Percentiles rank a stretch among this genome's conserved stretches.
Evolutionary conservation across 169 alveolate species (phyloP).

Genomic region (Babesia caballi): DNA sequence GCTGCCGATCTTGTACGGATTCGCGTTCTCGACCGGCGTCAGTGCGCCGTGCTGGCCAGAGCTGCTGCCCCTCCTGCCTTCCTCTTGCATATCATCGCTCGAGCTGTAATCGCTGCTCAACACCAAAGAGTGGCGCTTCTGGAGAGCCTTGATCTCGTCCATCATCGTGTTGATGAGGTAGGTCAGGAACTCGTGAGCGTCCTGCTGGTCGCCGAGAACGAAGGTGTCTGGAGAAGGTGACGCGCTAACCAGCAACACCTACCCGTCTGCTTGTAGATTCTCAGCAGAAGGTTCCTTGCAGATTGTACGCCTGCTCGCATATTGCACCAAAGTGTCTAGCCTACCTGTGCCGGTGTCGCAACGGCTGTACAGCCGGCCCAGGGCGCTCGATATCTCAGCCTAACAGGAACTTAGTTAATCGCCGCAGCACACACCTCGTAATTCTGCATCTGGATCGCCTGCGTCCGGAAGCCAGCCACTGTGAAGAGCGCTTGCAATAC

Average conservation of each 20-base stretch:
- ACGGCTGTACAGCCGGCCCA: slow-evolving; percentile 43
- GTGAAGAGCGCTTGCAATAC: slow-evolving; percentile 54
- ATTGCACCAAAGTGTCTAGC: background rate
- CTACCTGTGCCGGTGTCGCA: slow-evolving; percentile 34
- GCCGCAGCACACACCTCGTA: slow-evolving; percentile 6
- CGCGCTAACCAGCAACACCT: background rate
- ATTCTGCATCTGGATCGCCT: slow-evolving; percentile 12
- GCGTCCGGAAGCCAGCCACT: slow-evolving; percentile 9
- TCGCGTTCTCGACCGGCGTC: too few species aligned
- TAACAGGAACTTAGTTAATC: background rate
- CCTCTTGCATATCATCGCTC: too few species aligned
- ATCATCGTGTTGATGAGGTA: slow-evolving; percentile 42
- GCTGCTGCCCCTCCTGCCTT: background rate
- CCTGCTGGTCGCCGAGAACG: slow-evolving; percentile 59
- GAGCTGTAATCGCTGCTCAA: too few species aligned
- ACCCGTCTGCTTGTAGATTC: slow-evolving; percentile 40
- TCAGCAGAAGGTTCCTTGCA: slow-evolving; percentile 33
- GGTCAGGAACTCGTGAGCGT: slow-evolving; percentile 61
- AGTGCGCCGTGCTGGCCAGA: background rate
- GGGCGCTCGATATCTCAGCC: slow-evolving; percentile 37
- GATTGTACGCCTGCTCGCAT: slow-evolving; percentile 40
- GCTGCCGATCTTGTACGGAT: background rate
- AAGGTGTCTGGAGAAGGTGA: slow-evolving; percentile 10
- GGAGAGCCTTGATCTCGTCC: slow-evolving; percentile 41
- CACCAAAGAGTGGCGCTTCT: background rate